These are phyloP conservation scores for Apostasia ramifera DNA, from an alignment of 106 monocot genomes.

Conservation along the genomic window DNA sequence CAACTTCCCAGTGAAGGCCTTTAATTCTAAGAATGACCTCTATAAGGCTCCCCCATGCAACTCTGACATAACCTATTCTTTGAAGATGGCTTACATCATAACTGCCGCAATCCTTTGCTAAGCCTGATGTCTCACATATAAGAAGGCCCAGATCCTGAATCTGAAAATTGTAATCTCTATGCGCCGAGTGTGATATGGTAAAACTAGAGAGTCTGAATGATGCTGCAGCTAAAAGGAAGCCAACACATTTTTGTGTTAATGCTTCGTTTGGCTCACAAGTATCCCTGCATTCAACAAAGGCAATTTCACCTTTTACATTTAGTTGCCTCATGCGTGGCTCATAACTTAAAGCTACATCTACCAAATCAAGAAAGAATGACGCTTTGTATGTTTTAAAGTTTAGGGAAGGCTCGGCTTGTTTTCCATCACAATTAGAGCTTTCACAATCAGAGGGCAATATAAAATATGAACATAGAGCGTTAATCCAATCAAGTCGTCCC, in stretches of 20 bases:
- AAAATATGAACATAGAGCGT: conserved; percentile 53
- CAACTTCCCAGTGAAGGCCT: conserved; percentile 62
- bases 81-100: conserved; percentile 54
- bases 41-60: conserved; percentile 56
- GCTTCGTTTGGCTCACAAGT: conserved; percentile 16
- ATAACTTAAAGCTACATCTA: conserved; percentile 85
- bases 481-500: conserved; percentile 87
- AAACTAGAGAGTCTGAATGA: conserved; percentile 64
- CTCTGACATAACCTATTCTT: conserved; percentile 64
- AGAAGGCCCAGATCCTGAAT: conserved; percentile 83
- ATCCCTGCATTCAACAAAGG: conserved; percentile 9
- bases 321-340: conserved; percentile 40
- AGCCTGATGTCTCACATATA: conserved; percentile 39
- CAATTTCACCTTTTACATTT: conserved; percentile 4
- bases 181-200: conserved; percentile 12
- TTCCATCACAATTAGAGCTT: conserved; percentile 8
- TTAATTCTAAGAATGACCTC: conserved; percentile 53
- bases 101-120: conserved; percentile 12
- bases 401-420: conserved; percentile 12
- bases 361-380: conserved; percentile 75
- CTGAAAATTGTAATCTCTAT: conserved; percentile 38
- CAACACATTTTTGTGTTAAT: conserved; percentile 18
- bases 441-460: conserved; percentile 24
- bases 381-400: conserved; percentile 15
- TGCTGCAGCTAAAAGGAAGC: conserved; percentile 80